phyloP scores from a whole-genome alignment of 305 asterid species.

The Rubia balearica region DNA sequence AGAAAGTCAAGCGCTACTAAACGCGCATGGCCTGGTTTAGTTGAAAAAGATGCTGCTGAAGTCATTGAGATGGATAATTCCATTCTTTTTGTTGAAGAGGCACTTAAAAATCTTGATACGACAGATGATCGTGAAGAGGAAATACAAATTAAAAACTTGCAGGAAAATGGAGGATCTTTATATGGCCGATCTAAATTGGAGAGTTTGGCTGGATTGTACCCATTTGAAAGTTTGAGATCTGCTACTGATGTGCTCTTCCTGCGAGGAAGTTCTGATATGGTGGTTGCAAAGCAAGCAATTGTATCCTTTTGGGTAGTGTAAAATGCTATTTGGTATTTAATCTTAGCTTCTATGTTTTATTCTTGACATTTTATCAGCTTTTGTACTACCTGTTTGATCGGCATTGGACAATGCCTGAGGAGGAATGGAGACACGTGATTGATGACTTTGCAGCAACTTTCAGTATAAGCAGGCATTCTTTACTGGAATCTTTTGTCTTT shows the following conservation, averaged over 20 bases:
- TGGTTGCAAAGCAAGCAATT: constrained; percentile 85
- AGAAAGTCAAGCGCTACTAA: constrained; percentile 60
- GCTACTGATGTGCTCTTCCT: constrained; percentile 87
- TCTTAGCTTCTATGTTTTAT: constrained; percentile 22
- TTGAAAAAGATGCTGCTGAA: constrained; percentile 28
- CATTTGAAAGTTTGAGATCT: constrained; percentile 67
- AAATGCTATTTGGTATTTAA: neutral
- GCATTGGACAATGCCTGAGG: constrained; percentile 70
- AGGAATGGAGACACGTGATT: constrained; percentile 58
- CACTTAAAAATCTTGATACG: constrained; percentile 68
- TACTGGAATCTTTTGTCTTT: constrained; percentile 79
- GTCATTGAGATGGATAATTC: constrained; percentile 32
- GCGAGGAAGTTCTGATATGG: constrained; percentile 81
- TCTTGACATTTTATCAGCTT: constrained; percentile 57
- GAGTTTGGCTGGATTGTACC: constrained; percentile 74
- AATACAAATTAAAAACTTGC: constrained; percentile 37
- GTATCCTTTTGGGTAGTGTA: constrained; percentile 51
- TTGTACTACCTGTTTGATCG: constrained; percentile 90
- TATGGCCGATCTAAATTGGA: constrained; percentile 44
- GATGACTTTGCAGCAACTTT: constrained; percentile 90
- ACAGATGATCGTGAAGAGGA: constrained; percentile 43
- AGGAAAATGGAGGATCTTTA: constrained; percentile 39
- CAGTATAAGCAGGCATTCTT: constrained; percentile 64
- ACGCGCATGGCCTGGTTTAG: constrained; percentile 83
- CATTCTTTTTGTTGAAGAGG: constrained; percentile 85